phyloP scores from a whole-genome alignment of 768 basidiomycete species.

The Tricholoma furcatifolium region DNA sequence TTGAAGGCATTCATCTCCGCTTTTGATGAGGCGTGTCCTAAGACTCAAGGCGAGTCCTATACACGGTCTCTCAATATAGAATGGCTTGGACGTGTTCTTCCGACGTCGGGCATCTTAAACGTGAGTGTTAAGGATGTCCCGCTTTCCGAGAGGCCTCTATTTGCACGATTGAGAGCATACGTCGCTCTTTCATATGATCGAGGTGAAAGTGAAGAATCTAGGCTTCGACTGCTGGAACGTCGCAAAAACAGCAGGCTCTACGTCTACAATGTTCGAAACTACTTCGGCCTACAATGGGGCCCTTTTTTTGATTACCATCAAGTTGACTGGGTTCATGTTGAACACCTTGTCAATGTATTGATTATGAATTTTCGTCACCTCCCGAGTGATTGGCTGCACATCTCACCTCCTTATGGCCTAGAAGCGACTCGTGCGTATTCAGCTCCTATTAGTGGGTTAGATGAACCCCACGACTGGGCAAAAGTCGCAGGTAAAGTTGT shows the following conservation, averaged over 20 bases:
- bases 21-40: slow-evolving; percentile 34
- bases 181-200: slow-evolving; percentile 43
- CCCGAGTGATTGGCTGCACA: slow-evolving; percentile 30
- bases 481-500: slow-evolving; percentile 53
- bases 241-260: slow-evolving; percentile 52
- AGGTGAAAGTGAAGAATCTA: slow-evolving; percentile 25
- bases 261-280: slow-evolving; percentile 67
- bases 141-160: slow-evolving; percentile 22
- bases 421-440: slow-evolving; percentile 55
- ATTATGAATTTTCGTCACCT: slow-evolving; percentile 51
- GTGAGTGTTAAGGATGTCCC: slow-evolving; percentile 8
- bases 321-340: slow-evolving; percentile 65
- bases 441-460: slow-evolving; percentile 37
- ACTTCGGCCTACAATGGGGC: slow-evolving; percentile 55
- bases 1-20: slow-evolving; percentile 41
- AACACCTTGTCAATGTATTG: slow-evolving; percentile 56
- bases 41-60: slow-evolving; percentile 17
- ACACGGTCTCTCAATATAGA: slow-evolving; percentile 36
- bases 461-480: slow-evolving; percentile 58
- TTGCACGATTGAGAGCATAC: slow-evolving; percentile 47
- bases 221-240: slow-evolving; percentile 27
- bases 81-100: slow-evolving; percentile 46
- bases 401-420: slow-evolving; percentile 49
- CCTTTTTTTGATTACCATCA: slow-evolving; percentile 44
- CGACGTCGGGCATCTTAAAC: slow-evolving; percentile 36